Percentiles rank a stretch among this genome's conserved stretches.
Conservation (phyloP, 345 rosid genomes). For the Noccaea caerulescens region DNA sequence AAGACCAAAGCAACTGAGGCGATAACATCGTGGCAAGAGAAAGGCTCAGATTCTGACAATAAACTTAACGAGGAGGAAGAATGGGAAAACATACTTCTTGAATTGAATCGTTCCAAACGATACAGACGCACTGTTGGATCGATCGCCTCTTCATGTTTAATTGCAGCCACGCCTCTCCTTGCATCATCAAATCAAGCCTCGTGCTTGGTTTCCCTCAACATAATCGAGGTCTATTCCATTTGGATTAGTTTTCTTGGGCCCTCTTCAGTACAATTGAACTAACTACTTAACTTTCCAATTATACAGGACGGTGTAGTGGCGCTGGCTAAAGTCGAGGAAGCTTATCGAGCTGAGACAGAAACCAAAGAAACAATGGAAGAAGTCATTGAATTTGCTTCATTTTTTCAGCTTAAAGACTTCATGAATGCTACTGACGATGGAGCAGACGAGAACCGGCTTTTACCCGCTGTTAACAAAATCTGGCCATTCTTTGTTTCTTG, state of each 20-base stretch:
- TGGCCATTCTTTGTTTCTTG: slow-evolving; percentile 88
- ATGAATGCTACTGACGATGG: slow-evolving; percentile 64
- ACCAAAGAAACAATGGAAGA: slow-evolving; percentile 73
- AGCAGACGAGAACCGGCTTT: slow-evolving; percentile 78
- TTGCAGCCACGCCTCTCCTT: slow-evolving; percentile 72
- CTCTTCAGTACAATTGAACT: neutral
- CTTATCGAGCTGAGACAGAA: slow-evolving; percentile 66
- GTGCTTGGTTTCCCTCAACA: slow-evolving; percentile 79
- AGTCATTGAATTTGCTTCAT: slow-evolving; percentile 54
- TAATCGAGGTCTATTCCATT: slow-evolving; percentile 63
- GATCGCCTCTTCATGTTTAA: slow-evolving; percentile 75
- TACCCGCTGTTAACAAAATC: slow-evolving; percentile 88
- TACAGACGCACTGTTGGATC: slow-evolving; percentile 86
- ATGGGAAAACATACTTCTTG: slow-evolving; percentile 64
- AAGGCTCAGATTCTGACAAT: slow-evolving; percentile 39
- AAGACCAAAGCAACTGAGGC: slow-evolving; percentile 52
- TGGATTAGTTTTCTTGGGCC: slow-evolving; percentile 12
- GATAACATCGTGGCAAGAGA: slow-evolving; percentile 41
- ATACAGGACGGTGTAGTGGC: slow-evolving; percentile 69
- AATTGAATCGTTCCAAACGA: slow-evolving; percentile 71
- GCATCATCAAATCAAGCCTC: slow-evolving; percentile 69
- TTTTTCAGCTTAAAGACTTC: slow-evolving; percentile 68
- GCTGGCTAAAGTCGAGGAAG: slow-evolving; percentile 82
- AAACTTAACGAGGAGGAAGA: slow-evolving; percentile 47
- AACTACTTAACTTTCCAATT: slow-evolving; percentile 12